Evolutionary conservation across 1,284 basidiomycete genomes (phyloP).

Genomic region (Papiliotrema nemorosa): DNA sequence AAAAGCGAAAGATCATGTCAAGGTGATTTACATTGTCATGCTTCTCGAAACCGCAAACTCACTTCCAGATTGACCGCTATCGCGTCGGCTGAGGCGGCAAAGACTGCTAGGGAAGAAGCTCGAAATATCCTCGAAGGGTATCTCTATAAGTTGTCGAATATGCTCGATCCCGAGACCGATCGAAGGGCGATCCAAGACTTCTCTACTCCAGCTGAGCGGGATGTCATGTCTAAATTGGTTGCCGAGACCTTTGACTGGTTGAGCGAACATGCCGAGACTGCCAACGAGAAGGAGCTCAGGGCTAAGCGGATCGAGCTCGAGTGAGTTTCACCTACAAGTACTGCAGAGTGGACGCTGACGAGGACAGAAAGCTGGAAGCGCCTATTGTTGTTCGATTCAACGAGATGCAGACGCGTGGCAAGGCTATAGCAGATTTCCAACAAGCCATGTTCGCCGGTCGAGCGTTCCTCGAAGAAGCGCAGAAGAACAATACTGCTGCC

Average conservation of each 20-base stretch:
- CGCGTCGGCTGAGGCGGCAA: conserved; percentile 71
- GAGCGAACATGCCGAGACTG: conserved; percentile 76
- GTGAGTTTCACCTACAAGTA: conserved; percentile 57
- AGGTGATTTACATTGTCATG: conserved; percentile 53
- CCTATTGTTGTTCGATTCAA: conserved; percentile 80
- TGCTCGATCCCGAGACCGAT: conserved; percentile 63
- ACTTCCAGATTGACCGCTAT: conserved; percentile 68
- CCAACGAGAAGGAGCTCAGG: conserved; percentile 68
- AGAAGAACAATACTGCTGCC: conserved; percentile 55
- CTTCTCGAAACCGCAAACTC: neutral
- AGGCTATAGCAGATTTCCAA: conserved; percentile 63
- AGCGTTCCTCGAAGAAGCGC: conserved; percentile 75
- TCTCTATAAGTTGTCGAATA: conserved; percentile 82
- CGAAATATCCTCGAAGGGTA: conserved; percentile 89
- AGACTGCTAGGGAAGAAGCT: conserved; percentile 79
- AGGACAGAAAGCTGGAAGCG: conserved; percentile 65
- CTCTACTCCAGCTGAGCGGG: conserved; percentile 68
- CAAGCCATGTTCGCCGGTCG: conserved; percentile 59
- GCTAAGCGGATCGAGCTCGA: conserved; percentile 73
- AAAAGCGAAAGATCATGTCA: conserved; percentile 67
- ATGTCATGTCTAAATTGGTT: conserved; percentile 61
- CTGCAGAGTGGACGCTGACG: too few relatives aligned
- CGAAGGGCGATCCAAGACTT: conserved; percentile 71
- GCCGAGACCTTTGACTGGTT: conserved; percentile 78
- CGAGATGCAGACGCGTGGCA: conserved; percentile 71